Evolutionary conservation across 2,329 filamentous ascomycete genomes (phyloP), one percentile per base, ranked within the genome.

Genomic region (Microdochium nivale): DNA sequence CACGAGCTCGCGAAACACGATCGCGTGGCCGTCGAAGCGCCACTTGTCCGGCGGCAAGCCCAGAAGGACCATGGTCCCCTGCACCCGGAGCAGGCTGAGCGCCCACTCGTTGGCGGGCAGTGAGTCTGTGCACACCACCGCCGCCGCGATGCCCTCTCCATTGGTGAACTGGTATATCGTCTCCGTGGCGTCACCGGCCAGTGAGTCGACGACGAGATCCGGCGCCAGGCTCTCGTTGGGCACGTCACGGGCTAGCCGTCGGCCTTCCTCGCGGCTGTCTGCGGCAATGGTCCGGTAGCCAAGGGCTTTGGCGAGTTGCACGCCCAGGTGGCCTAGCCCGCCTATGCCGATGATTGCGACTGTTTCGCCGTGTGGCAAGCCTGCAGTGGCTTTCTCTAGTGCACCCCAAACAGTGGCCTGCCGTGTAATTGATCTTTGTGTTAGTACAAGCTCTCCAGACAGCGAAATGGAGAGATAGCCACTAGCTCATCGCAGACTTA

Each of bases 301-400:
- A 52, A 69, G 54, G 9, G 63, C 64, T 37, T 65, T 68, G 2
- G 67, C 59, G 48, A 68, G 69, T 49, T 70, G 67, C 1, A 69
- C 43, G 9, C 63, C 67, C 2, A 70, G 56, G 49, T 67, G 60
- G 7, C 67, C 67, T 2, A 70, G 59, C 0, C 67, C 66, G 7
- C 67, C 67, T 16, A 68, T 65, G 7, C 67, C 67, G 5, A 69
- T 55, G 14, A 69, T 60, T 7, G 62, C 65, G 1, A 69, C 58
- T 1, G 57, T 56, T 1, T 59, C 60, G 9, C 61, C 64, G 0
- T 54, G 49, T 2, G 49, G 49, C 1, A 67, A 51, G 2, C 54
- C 54, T 5, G 52, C 48, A 1, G 62, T 67, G 2, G 61, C 65
- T 40, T 59, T 61, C 50, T 66, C 62, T 2, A 68, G 53, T 0